phyloP scores from a whole-genome alignment of 2,329 filamentous ascomycete genomes.

The Niveomyces coronatus region DNA sequence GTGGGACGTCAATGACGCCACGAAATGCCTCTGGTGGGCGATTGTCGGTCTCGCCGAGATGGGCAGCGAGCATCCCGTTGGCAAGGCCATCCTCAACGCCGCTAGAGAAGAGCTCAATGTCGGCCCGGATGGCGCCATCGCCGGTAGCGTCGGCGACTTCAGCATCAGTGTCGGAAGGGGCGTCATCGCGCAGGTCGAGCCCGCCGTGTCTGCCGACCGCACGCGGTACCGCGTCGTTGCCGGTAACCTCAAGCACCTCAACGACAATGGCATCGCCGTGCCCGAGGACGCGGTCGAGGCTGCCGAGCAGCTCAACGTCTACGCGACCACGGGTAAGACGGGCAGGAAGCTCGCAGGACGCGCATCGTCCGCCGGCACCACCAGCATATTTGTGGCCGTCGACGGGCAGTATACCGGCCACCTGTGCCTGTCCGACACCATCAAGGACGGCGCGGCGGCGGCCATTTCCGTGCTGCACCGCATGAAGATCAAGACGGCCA shows the following conservation, averaged over 20 bases:
- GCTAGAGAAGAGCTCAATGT: conserved; percentile 70
- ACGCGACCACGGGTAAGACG: conserved; percentile 24
- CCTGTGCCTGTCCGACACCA: conserved; percentile 75
- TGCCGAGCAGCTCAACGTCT: conserved; percentile 47
- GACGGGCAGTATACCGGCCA: conserved; percentile 72
- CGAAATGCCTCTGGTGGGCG: conserved; percentile 83
- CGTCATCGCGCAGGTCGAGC: conserved; percentile 72
- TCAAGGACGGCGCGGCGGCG: conserved; percentile 79
- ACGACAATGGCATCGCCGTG: conserved; percentile 57
- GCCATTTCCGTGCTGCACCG: conserved; percentile 71
- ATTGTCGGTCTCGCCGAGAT: conserved; percentile 90
- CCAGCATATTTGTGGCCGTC: conserved; percentile 85
- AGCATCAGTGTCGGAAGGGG: conserved; percentile 74
- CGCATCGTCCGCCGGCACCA: conserved; percentile 55
- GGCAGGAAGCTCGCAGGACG: conserved; percentile 17
- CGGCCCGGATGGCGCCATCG: conserved; percentile 60
- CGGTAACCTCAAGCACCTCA: conserved; percentile 72
- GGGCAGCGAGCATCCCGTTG: conserved; percentile 91
- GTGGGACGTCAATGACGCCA: conserved; percentile 62
- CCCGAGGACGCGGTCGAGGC: conserved; percentile 53
- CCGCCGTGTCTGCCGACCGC: conserved; percentile 55
- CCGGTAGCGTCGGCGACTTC: conserved; percentile 81
- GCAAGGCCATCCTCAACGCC: conserved; percentile 69
- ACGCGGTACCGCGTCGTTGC: conserved; percentile 69
- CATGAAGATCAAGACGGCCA: conserved; percentile 78